phyloP scores from a whole-genome alignment of 164 flowering plant genomes.

The Stephania japonica region DNA sequence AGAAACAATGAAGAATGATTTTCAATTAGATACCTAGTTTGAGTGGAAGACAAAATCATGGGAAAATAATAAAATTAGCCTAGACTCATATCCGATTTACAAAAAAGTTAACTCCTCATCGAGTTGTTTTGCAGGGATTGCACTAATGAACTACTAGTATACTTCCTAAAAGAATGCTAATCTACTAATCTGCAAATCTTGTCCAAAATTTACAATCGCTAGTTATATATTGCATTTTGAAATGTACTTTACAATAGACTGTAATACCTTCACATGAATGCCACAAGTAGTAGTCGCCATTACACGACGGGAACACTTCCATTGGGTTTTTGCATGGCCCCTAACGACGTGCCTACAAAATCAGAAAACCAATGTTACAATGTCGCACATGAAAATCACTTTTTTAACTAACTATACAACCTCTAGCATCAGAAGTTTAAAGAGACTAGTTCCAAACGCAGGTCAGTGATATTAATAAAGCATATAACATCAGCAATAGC shows the following conservation, averaged over 20 bases:
- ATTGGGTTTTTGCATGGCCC: constrained; percentile 42
- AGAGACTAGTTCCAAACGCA: not conserved
- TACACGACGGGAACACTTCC: constrained; percentile 55
- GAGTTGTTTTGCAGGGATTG: not conserved
- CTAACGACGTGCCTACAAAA: constrained; percentile 44
- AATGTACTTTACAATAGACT: not conserved
- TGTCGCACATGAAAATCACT: not conserved
- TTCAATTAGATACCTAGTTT: not conserved
- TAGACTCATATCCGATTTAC: not conserved
- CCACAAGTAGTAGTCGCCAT: not conserved
- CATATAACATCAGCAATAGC: too few species aligned
- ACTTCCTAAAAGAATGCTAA: not conserved
- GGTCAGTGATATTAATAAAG: not conserved
- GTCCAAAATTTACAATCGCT: not conserved
- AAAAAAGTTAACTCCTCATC: not conserved
- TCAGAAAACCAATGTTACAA: not conserved
- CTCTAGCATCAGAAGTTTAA: not conserved
- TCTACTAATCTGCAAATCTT: not conserved
- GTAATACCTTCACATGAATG: not conserved
- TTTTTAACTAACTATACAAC: not conserved
- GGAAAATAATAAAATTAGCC: not conserved
- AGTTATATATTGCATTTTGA: not conserved
- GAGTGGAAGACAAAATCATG: not conserved
- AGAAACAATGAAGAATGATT: not conserved
- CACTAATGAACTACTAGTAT: not conserved